Evolutionary conservation across 1,139 yeast genomes (phyloP).

Genomic region (Lodderomyces oxycetoniae): DNA sequence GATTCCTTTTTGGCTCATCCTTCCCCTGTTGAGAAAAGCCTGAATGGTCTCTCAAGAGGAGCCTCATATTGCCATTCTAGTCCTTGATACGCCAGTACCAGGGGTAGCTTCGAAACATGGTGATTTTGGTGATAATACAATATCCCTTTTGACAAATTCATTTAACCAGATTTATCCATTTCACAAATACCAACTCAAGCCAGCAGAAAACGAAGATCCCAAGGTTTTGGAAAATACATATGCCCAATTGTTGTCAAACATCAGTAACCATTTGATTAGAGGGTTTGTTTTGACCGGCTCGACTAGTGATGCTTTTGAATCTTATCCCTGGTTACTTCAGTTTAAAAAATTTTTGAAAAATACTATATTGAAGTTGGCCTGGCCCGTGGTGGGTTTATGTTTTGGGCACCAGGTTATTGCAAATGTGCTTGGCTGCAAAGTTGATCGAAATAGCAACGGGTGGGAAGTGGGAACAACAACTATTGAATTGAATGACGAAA

Average conservation of each 20-base stretch:
- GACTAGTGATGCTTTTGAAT: constrained; percentile 52
- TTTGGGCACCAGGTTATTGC: constrained; percentile 84
- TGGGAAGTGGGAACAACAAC: constrained; percentile 70
- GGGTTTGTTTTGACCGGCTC: constrained; percentile 66
- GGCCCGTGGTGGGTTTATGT: constrained; percentile 65
- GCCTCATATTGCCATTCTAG: constrained; percentile 41
- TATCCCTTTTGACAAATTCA: constrained; percentile 22
- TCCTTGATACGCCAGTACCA: constrained; percentile 41
- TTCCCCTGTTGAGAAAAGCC: too few relatives aligned
- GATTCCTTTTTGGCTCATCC: too few relatives aligned
- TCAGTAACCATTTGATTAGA: constrained; percentile 31
- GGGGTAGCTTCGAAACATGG: constrained; percentile 33
- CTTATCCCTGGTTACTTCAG: constrained; percentile 48
- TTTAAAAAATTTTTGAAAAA: constrained; percentile 41
- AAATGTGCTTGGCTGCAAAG: constrained; percentile 57
- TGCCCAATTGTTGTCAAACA: constrained; percentile 12
- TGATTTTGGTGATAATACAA: constrained; percentile 50
- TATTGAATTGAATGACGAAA: constrained; percentile 42
- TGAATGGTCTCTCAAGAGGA: too few relatives aligned
- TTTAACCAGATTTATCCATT: constrained; percentile 1
- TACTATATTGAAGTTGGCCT: constrained; percentile 21
- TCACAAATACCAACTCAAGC: constrained; percentile 40
- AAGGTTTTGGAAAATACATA: constrained; percentile 8
- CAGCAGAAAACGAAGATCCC: constrained; percentile 7
- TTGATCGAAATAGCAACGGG: constrained; percentile 54